Base-by-base conservation (phyloP, 768 basidiomycete genomes). In the Imleria badia region DNA sequence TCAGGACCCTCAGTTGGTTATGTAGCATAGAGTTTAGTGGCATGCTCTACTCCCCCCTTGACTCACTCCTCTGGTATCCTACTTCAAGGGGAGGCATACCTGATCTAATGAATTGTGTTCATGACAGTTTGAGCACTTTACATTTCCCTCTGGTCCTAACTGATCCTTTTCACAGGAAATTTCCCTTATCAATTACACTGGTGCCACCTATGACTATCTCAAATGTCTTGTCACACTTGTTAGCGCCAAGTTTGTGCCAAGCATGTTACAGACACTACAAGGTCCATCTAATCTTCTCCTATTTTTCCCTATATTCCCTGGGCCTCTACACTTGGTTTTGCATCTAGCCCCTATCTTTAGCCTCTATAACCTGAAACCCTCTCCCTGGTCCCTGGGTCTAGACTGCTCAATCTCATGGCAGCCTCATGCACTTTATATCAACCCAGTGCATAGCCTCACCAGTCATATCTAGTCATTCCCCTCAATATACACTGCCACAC, bases 181-280 rank as follows among this genome's bases (percentile, higher is more conserved):
- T 51, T 90, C 93, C 0, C 77, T 96, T 2, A 93, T 93, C 0
- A 95, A 95, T 65, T 96, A 94, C 66, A 89, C 90, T 0, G 94
- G 94, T n/a, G n/a, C n/a, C 3, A 84, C 89, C 7, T 80, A 93
- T 3, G 94, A 96, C 48, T 95, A 95, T 64, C 78, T 98, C 47
- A 93, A 93, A 73, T 85, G 83, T 57, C 74, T 98, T 15, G 89
- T 98, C 47, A 73, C 73, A 6, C 72, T 81, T 6, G 83, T 91
- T 79, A 94, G 93, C 2, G 93, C 82, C 1, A 77, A 72, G 26
- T 95, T 93, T 63, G 91, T 91, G 3, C 84, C 93, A 0, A 89
- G 82, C 45, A 89, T 98, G 87, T 81, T n/a, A n/a, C n/a, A n/a
- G n/a, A n/a, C n/a, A n/a, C n/a, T n/a, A n/a, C n/a, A n/a, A n/a